These are phyloP conservation scores for Leccinum fibrillosum DNA, from an alignment of 768 basidiomycete genomes.

Conservation along the genomic window DNA sequence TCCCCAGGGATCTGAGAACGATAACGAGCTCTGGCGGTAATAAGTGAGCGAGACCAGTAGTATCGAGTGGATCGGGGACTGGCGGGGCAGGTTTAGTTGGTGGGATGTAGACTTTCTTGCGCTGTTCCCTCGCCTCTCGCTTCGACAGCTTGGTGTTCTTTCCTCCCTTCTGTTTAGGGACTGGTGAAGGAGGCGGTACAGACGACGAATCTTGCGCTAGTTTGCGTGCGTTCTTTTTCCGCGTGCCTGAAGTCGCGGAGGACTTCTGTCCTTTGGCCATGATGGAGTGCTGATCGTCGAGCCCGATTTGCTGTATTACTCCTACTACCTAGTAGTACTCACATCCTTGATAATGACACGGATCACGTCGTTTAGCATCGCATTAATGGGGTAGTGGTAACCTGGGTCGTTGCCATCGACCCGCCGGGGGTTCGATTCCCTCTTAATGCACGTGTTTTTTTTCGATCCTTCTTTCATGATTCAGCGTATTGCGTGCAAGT, in stretches of 20 bases:
- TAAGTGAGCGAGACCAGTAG: constrained; percentile 67
- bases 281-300: neutral
- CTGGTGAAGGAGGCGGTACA: constrained; percentile 33
- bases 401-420: constrained; percentile 73
- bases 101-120: constrained; percentile 82
- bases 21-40: constrained; percentile 83
- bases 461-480: neutral
- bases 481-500: constrained; percentile 12
- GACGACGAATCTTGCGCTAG: constrained; percentile 35
- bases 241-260: constrained; percentile 80
- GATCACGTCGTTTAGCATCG: neutral
- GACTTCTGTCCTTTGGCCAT: constrained; percentile 59
- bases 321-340: neutral
- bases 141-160: constrained; percentile 42
- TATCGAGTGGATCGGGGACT: constrained; percentile 83
- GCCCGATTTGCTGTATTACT: neutral
- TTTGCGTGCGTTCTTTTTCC: constrained; percentile 91
- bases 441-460: constrained; percentile 19
- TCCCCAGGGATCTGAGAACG: constrained; percentile 74
- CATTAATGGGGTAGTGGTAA: constrained; percentile 55
- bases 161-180: constrained; percentile 43
- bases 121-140: constrained; percentile 60
- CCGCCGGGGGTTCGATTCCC: constrained; percentile 84
- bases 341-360: neutral
- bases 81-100: constrained; percentile 76